A percentile compares a stretch with the other conserved stretches of the same genome.
phyloP scores from a whole-genome alignment of 1,284 basidiomycete species.

The Irpex sp. region DNA sequence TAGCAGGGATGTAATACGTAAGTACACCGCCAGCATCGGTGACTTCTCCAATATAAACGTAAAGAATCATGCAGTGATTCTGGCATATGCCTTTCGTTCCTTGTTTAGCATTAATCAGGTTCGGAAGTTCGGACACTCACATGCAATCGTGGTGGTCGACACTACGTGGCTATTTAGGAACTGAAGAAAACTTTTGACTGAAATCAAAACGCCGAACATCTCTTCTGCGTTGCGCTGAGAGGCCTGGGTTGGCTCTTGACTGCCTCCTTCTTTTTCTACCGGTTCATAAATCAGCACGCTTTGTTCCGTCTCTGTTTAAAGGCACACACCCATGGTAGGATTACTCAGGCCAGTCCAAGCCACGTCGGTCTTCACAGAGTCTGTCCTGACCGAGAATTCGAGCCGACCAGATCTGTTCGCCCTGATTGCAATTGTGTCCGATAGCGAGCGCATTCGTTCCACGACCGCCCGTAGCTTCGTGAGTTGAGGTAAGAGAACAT shows the following conservation, averaged over 20 bases:
- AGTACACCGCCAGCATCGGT: constrained; percentile 82
- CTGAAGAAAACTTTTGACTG: constrained; percentile 75
- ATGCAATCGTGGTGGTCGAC: constrained; percentile 85
- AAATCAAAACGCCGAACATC: constrained; percentile 66
- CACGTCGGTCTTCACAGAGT: constrained; percentile 73
- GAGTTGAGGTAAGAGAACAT: constrained; percentile 78
- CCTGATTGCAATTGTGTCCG: constrained; percentile 67
- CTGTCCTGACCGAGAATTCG: constrained; percentile 68
- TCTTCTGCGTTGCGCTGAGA: constrained; percentile 42
- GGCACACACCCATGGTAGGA: constrained; percentile 57
- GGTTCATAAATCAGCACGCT: no score
- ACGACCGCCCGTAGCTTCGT: constrained; percentile 77
- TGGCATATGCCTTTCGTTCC: constrained; percentile 69
- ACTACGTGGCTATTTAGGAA: constrained; percentile 83
- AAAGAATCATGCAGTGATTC: constrained; percentile 83
- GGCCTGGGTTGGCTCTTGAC: constrained; percentile 28
- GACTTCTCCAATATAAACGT: constrained; percentile 86
- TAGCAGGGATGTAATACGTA: constrained; percentile 83
- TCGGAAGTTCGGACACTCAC: constrained; percentile 39
- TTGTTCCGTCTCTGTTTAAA: no score
- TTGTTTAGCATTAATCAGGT: not conserved
- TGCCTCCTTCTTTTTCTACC: constrained; percentile 17
- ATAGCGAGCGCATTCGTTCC: constrained; percentile 71
- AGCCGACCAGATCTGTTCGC: constrained; percentile 65
- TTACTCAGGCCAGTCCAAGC: constrained; percentile 76